Conservation (phyloP, 1,284 basidiomycete species). For the Afroboletus lepidellus region DNA sequence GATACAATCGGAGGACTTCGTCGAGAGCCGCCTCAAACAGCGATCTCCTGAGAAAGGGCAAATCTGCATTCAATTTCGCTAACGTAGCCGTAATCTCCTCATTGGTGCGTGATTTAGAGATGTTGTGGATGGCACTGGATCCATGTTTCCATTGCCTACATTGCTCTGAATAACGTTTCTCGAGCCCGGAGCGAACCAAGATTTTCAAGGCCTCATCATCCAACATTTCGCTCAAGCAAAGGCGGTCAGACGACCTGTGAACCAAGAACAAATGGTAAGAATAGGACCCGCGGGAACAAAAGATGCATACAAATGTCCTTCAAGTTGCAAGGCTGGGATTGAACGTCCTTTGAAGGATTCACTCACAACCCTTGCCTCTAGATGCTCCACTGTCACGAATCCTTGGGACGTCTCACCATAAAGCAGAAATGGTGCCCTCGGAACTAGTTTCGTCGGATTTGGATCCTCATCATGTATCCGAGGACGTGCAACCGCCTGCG, state of each 20-base stretch:
- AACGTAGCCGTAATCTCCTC: not conserved
- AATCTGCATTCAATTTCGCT: not conserved
- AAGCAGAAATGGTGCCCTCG: constrained; percentile 30
- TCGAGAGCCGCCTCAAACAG: constrained; percentile 2
- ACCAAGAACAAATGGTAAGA: not conserved
- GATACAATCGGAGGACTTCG: constrained; percentile 16
- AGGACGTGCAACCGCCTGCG: constrained; percentile 12
- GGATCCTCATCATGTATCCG: constrained; percentile 6
- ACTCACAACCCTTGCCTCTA: constrained; percentile 7
- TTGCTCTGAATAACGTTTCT: constrained; percentile 21
- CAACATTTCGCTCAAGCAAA: constrained; percentile 31
- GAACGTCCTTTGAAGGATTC: constrained; percentile 2
- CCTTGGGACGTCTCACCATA: constrained; percentile 38
- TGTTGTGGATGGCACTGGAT: not conserved
- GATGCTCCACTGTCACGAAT: constrained; percentile 32
- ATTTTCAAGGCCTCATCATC: constrained; percentile 29
- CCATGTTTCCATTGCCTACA: not conserved
- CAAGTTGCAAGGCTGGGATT: constrained; percentile 14
- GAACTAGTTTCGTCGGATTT: constrained; percentile 10
- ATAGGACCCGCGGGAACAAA: not conserved
- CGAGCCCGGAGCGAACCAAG: constrained; percentile 34
- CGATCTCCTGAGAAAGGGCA: not conserved
- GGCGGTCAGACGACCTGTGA: constrained; percentile 18
- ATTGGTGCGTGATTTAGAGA: not conserved
- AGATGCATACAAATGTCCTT: constrained; percentile 16